phyloP scores from a whole-genome alignment of 2,329 filamentous ascomycete species.

The Colletotrichum orbiculare region DNA sequence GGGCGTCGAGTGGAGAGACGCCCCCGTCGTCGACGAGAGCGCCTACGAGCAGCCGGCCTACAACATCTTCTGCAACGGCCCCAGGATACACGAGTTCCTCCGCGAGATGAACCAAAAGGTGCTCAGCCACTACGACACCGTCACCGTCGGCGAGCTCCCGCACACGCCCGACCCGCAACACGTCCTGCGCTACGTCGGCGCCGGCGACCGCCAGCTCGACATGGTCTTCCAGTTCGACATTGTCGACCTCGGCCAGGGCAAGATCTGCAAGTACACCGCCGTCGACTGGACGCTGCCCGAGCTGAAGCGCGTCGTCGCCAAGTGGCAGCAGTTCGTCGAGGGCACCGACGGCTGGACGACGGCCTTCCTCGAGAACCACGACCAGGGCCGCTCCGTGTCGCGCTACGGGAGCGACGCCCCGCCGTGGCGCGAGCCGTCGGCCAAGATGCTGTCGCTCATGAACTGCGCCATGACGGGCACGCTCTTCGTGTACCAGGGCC shows the following conservation, averaged over 20 bases:
- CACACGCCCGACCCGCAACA: slow-evolving; percentile 67
- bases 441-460: slow-evolving; percentile 65
- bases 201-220: slow-evolving; percentile 68
- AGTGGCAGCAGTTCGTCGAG: slow-evolving; percentile 63
- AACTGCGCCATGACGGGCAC: slow-evolving; percentile 60
- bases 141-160: slow-evolving; percentile 78
- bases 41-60: slow-evolving; percentile 63
- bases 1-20: slow-evolving; percentile 66
- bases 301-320: slow-evolving; percentile 59
- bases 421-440: slow-evolving; percentile 54
- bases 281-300: slow-evolving; percentile 58
- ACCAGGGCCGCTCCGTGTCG: slow-evolving; percentile 66
- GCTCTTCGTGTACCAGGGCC: slow-evolving; percentile 67
- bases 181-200: slow-evolving; percentile 70
- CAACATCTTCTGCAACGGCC: slow-evolving; percentile 73
- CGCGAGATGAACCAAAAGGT: slow-evolving; percentile 70
- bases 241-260: slow-evolving; percentile 68
- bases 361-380: slow-evolving; percentile 71
- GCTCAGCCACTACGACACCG: slow-evolving; percentile 69
- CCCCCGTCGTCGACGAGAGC: slow-evolving; percentile 61
- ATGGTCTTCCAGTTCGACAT: slow-evolving; percentile 79
- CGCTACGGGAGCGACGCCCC: slow-evolving; percentile 61
- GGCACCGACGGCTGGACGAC: slow-evolving; percentile 68
- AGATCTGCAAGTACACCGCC: slow-evolving; percentile 61
- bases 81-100: slow-evolving; percentile 75